These are phyloP conservation scores for Blastobotrys aristatus DNA, from an alignment of 1,139 yeast species.

Conservation along the genomic window DNA sequence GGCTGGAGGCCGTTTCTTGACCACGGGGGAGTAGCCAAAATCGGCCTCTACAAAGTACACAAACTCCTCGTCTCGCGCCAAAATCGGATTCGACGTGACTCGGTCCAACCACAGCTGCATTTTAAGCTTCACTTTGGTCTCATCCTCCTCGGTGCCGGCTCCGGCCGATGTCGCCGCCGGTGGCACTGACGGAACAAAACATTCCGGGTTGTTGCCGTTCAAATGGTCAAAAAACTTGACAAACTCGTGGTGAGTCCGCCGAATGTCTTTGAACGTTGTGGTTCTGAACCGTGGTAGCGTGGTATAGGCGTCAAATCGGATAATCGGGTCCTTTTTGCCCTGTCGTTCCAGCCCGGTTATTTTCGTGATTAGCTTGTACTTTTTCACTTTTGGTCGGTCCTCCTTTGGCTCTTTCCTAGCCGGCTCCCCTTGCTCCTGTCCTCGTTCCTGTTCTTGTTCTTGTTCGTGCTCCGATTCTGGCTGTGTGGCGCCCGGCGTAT, in stretches of 20 bases:
- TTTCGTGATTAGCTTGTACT: conserved; percentile 36
- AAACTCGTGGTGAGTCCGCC: conserved; percentile 78
- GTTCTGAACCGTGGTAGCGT: conserved; percentile 70
- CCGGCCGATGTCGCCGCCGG: conserved; percentile 71
- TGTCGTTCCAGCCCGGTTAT: conserved; percentile 46
- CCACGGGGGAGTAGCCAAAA: conserved; percentile 52
- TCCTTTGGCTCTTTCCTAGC: conserved; percentile 1
- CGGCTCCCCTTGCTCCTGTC: neutral
- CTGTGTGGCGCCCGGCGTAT: neutral
- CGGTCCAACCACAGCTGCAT: conserved; percentile 89
- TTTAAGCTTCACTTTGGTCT: conserved; percentile 47
- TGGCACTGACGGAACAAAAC: conserved; percentile 89
- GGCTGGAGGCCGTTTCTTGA: conserved; percentile 50
- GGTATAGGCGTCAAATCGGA: conserved; percentile 42
- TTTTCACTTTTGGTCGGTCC: conserved; percentile 14
- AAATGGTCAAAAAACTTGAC: conserved; percentile 71
- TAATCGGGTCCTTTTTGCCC: conserved; percentile 47
- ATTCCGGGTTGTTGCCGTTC: conserved; percentile 78
- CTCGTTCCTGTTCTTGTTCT: conserved; percentile 1
- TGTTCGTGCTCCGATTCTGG: neutral
- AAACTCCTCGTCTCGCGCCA: conserved; percentile 83
- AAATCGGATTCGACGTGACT: conserved; percentile 65
- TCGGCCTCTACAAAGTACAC: conserved; percentile 85
- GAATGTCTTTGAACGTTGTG: conserved; percentile 60
- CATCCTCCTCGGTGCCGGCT: conserved; percentile 77